Conservation (phyloP, 2,329 filamentous ascomycete species). For the Dothideomycetes sp. region DNA sequence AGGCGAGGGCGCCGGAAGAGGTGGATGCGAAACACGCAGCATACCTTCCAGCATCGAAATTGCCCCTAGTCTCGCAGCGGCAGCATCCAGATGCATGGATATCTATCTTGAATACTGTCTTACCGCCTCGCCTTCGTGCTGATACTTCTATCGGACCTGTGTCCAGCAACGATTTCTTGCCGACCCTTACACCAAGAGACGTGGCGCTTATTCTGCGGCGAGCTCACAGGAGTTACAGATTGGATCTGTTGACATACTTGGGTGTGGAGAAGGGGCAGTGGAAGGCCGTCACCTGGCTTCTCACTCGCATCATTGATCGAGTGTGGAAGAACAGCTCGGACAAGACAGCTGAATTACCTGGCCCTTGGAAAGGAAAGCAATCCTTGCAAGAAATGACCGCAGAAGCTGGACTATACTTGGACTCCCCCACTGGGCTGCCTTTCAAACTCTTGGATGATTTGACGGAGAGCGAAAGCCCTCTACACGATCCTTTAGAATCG, state of each 20-base stretch:
- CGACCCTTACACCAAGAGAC: neutral
- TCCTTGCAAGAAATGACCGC: conserved; percentile 11
- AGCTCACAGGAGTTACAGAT: neutral
- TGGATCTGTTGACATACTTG: conserved; percentile 30
- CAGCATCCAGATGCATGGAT: conserved; percentile 1
- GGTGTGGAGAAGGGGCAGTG: conserved; percentile 29
- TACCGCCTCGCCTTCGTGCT: conserved; percentile 2
- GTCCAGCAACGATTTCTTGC: too few relatives aligned
- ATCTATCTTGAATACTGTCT: conserved; percentile 1
- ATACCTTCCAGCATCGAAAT: neutral
- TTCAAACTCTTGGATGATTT: conserved; percentile 12
- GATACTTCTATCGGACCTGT: neutral
- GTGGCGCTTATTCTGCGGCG: neutral
- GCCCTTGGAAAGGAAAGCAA: conserved; percentile 8
- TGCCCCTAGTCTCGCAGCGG: neutral
- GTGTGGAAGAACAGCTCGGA: conserved; percentile 6
- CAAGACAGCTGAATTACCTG: neutral
- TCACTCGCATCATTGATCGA: conserved; percentile 30
- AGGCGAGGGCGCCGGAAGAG: neutral
- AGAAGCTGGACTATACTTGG: conserved; percentile 1
- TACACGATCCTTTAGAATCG: neutral
- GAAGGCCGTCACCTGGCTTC: conserved; percentile 34
- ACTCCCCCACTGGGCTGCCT: neutral
- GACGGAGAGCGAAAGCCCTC: conserved; percentile 10
- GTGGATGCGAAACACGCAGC: neutral